Conservation (phyloP, 2,329 filamentous ascomycete genomes). For the Xylariaceae sp. region DNA sequence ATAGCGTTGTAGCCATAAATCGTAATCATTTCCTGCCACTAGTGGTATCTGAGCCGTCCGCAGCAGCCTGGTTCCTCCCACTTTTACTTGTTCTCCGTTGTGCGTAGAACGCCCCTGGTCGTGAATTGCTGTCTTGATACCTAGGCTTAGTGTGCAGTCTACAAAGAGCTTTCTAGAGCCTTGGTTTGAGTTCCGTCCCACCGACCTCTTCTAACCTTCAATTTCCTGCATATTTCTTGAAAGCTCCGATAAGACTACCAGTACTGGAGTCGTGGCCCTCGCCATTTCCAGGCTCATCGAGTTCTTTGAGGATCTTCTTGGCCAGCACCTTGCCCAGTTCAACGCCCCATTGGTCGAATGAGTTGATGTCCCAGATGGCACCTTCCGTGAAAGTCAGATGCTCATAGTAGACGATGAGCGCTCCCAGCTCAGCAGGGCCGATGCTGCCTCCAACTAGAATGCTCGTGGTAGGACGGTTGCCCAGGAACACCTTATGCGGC, state of each 20-base stretch:
- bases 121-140: too few relatives aligned
- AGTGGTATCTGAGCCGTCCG: too few relatives aligned
- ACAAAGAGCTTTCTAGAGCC: too few relatives aligned
- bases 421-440: constrained; percentile 87
- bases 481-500: constrained; percentile 98
- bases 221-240: constrained; percentile 68
- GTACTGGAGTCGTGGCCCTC: constrained; percentile 81
- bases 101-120: too few relatives aligned
- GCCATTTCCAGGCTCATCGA: constrained; percentile 74
- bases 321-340: constrained; percentile 95
- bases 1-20: too few relatives aligned
- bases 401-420: constrained; percentile 98
- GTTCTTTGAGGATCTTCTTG: constrained; percentile 83
- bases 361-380: constrained; percentile 99
- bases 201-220: constrained; percentile 29
- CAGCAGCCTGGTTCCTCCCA: too few relatives aligned
- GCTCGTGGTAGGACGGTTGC: constrained; percentile 93
- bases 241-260: constrained; percentile 82
- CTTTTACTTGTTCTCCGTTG: too few relatives aligned
- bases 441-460: constrained; percentile 89
- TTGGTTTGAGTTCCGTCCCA: constrained; percentile 3
- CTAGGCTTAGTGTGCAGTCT: too few relatives aligned
- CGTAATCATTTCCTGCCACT: too few relatives aligned
- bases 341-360: constrained; percentile 99
- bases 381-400: constrained; percentile 97